These are phyloP conservation scores for Phytophthora multivora DNA, from an alignment of 352 stramenopile genomes.

Conservation along the genomic window DNA sequence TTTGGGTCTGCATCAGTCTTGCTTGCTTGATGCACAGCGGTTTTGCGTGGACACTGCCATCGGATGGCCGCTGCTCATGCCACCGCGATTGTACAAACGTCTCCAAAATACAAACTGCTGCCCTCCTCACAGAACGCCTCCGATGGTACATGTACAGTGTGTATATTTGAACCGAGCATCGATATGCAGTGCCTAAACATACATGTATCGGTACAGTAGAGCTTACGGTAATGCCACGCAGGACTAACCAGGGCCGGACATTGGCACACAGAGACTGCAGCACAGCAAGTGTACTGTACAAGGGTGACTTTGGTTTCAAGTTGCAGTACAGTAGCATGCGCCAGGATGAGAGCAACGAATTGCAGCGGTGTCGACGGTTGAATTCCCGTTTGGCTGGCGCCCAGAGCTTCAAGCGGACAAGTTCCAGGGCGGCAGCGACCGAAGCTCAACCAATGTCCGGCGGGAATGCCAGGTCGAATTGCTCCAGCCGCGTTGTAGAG, in stretches of 20 bases:
- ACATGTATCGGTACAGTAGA: too few species aligned
- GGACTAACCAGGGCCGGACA: not conserved
- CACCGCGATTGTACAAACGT: slow-evolving; percentile 21
- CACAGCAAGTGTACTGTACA: not conserved
- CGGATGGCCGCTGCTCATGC: not conserved
- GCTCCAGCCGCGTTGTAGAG: slow-evolving; percentile 9
- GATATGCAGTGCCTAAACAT: too few species aligned
- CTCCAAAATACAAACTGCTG: slow-evolving; percentile 6
- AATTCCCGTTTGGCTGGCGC: slow-evolving; percentile 3
- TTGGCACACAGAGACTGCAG: not conserved
- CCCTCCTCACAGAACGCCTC: too few species aligned
- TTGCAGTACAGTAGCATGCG: slow-evolving; percentile 15
- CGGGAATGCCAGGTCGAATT: slow-evolving; percentile 4
- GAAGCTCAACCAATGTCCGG: slow-evolving; percentile 12
- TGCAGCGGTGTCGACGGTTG: slow-evolving; percentile 14
- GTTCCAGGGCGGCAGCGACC: slow-evolving; percentile 1
- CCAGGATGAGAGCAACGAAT: slow-evolving; percentile 21
- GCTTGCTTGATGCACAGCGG: slow-evolving; percentile 7
- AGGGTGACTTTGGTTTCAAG: not conserved
- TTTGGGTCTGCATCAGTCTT: slow-evolving; percentile 1
- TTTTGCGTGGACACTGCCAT: slow-evolving; percentile 1
- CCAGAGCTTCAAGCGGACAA: slow-evolving; percentile 32
- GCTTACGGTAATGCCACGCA: too few species aligned
- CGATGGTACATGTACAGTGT: too few species aligned
- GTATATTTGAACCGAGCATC: too few species aligned